Conservation (phyloP, 257 asterid species). For the Solanum virginianum region DNA sequence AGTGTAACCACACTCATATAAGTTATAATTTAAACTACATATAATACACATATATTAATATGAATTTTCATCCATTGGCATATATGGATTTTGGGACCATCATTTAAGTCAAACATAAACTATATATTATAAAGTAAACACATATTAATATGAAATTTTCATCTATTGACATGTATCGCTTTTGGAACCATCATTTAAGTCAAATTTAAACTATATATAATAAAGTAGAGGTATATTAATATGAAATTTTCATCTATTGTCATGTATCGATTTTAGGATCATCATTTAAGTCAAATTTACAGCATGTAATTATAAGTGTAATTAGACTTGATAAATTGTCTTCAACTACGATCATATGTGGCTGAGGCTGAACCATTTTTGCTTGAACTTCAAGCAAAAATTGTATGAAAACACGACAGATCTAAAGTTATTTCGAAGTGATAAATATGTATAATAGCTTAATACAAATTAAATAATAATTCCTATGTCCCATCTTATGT, state of each 20-base stretch:
- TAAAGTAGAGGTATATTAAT: not conserved
- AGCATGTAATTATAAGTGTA: not conserved
- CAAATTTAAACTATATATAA: not conserved
- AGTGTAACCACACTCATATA: not conserved
- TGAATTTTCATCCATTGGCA: not conserved
- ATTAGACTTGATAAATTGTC: not conserved
- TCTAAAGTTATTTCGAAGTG: not conserved
- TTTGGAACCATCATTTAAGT: not conserved
- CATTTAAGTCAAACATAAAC: not conserved
- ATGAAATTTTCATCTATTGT: not conserved
- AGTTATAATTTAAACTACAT: no score
- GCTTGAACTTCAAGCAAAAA: not conserved
- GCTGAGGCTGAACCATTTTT: no score
- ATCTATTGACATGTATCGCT: not conserved
- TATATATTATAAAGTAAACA: not conserved
- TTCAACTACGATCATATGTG: not conserved
- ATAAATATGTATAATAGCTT: not conserved
- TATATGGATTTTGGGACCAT: not conserved
- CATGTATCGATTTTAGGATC: not conserved
- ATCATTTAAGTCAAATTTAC: not conserved
- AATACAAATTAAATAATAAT: no score
- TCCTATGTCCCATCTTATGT: no score
- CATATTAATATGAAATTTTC: not conserved
- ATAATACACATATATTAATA: not conserved
- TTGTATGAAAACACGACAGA: rapidly evolving